Conservation (phyloP, 495 filamentous ascomycete species). For the Astrothelium macrocarpum region DNA sequence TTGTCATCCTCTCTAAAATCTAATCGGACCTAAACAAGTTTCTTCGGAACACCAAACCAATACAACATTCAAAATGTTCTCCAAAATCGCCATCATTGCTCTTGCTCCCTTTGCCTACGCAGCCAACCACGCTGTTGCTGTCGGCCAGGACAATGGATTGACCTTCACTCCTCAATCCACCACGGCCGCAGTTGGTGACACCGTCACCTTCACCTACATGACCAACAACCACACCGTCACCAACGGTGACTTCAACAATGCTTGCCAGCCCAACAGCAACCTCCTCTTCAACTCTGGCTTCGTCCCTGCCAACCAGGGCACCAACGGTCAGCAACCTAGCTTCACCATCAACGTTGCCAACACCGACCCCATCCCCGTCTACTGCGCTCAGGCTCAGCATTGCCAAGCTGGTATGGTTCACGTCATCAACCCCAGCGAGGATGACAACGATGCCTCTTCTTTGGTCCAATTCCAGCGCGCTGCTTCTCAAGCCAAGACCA, state of each 20-base stretch:
- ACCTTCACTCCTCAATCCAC: not conserved
- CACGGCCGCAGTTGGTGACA: not conserved
- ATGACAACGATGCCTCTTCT: not conserved
- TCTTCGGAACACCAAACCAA: not conserved
- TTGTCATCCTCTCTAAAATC: not conserved
- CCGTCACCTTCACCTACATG: constrained; percentile 4
- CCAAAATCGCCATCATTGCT: not conserved
- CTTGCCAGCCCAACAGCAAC: not conserved
- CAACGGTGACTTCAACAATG: not conserved
- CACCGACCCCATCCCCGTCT: constrained; percentile 3
- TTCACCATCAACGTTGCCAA: constrained; percentile 5
- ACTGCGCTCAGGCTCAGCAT: constrained; percentile 4
- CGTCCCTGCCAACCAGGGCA: not conserved
- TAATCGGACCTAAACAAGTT: not conserved
- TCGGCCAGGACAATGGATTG: not conserved
- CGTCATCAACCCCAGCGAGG: not conserved
- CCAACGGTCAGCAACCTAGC: constrained; percentile 1
- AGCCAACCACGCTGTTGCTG: constrained; percentile 6
- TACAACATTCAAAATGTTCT: not conserved
- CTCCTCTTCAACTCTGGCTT: not conserved
- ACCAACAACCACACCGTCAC: constrained; percentile 1
- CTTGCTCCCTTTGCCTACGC: constrained; percentile 1
- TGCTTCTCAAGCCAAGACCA: not conserved
- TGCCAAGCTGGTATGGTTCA: constrained; percentile 1
- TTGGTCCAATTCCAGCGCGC: not conserved